A percentile compares a stretch with the other conserved stretches of the same genome.
Evolutionary conservation across 352 stramenopile genomes (phyloP).

Genomic region (Pythium volutum): DNA sequence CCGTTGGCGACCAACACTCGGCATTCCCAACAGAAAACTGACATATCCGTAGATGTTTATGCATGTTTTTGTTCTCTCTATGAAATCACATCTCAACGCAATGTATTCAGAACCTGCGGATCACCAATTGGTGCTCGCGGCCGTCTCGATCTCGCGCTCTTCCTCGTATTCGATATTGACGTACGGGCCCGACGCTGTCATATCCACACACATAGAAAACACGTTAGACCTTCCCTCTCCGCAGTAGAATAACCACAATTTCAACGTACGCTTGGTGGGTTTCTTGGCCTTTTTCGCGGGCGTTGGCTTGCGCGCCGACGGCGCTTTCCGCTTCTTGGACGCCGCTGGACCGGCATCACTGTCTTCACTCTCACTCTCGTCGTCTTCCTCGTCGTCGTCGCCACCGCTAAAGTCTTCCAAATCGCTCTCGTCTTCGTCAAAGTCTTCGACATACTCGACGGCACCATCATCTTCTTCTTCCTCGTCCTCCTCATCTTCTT

Average conservation of each 20-base stretch:
- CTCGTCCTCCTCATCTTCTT: conserved; percentile 64
- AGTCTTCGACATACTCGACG: conserved; percentile 85
- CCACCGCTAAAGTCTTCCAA: conserved; percentile 81
- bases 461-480: conserved; percentile 48
- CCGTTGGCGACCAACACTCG: not conserved
- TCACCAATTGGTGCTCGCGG: conserved; percentile 49
- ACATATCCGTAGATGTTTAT: too few relatives aligned
- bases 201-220: not conserved
- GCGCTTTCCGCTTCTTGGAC: conserved; percentile 69
- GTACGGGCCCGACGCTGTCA: conserved; percentile 52
- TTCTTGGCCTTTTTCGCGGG: conserved; percentile 54
- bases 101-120: not conserved
- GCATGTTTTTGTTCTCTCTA: not conserved
- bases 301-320: conserved; percentile 21
- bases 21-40: not conserved
- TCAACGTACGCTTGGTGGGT: conserved; percentile 57
- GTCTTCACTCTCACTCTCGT: conserved; percentile 37
- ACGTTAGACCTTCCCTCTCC: not conserved
- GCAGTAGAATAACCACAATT: not conserved
- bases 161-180: conserved; percentile 88
- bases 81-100: conserved; percentile 1
- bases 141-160: conserved; percentile 58
- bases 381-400: conserved; percentile 87
- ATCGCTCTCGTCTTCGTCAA: conserved; percentile 93
- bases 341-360: conserved; percentile 29